Evolutionary conservation across 768 basidiomycete species (phyloP), one percentile per base, ranked within the genome.

Genomic region (Pulveroboletus ravenelii): DNA sequence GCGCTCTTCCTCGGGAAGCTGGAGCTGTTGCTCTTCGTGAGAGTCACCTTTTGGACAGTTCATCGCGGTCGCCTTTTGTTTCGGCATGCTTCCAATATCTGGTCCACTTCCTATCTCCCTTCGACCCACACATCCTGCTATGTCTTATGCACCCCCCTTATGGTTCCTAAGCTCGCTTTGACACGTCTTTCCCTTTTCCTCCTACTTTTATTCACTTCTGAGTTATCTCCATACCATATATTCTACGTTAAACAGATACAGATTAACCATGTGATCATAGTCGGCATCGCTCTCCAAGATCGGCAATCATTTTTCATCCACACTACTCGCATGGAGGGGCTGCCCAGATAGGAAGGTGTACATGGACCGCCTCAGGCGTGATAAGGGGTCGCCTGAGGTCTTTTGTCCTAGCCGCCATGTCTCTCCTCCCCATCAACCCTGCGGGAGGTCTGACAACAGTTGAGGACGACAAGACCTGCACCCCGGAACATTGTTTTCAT

Each of bases 401-500:
- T 25, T 54, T 61, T 53, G 60, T 63, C 48, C 58, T 60, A 34
- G 50, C 63, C 59, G 61, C 45, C 59, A 84, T 83, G 81, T 79
- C 80, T 60, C 76, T 80, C 67, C 60, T 78, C 61, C 80, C 78
- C 39, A 72, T 76, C 42, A 68, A 79, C 66, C 78, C 77, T 55
- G 67, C 70, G 59, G 68, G 72, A 58, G 71, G 70, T 54, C 56
- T 54, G 58, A 62, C 61, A 57, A 62, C 70, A 59, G 75, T 71
- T 55, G 60, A 67, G 62, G 73, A 72, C 50, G 62, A 65, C 57
- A 62, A 73, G 53, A 71, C 74, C 58, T 92, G 89, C 74, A 76
- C 70, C 15, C 78, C 76, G 31, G 83, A 88, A 58, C 89, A 93
- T 65, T 87, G 85, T 63, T 90, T 82, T 64, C 78, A 87, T 65